Evolutionary conservation across 2,329 filamentous ascomycete species (phyloP), one percentile per base, ranked within the genome.

Genomic region (Penicillium sp.): DNA sequence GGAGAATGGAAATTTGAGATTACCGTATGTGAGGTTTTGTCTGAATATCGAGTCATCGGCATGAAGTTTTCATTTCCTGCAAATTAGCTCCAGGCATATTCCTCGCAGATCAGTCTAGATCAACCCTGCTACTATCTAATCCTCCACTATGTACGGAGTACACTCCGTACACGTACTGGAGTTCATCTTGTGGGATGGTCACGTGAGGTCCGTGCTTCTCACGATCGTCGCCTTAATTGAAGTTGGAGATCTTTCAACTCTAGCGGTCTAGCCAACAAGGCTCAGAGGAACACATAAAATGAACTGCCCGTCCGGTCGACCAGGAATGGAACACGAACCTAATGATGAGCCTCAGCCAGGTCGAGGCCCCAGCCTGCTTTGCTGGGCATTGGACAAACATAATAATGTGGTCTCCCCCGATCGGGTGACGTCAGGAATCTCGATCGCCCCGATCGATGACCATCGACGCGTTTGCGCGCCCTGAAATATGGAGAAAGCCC

Each of bases 371-470:
- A 53, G 19, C 49, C n/a, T 22, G 13, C 22, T 4, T n/a, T 12
- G 30, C 45, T 28, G 22, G 22, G 17, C 44, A 5, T 49, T 2
- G 38, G 17, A 40, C 38, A 33, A 12, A 10, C 30, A 13, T 12
- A 13, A n/a, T 24, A 17, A 47, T 13, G 44, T 13, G 44, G 26
- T 53, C 35, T 37, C 37, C 28, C 22, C 37, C 37, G 64, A 61
- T 66, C 64, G 53, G 44, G 51, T 68, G 66, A 68, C 66, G 66
- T 68, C 66, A 67, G 58, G 65, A 64, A 63, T 63, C 54, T 57
- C 63, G 62, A 67, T 68, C 62, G 53, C 64, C 59, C 54, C 54
- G 54, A 67, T 67, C 65, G 49, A 67, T 65, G 60, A 63, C 58
- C 57, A 57, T 47, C 30, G 47, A 56, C 45, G 49, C 62, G 44